Conservation (phyloP, 495 filamentous ascomycete genomes). For the Hypoxylon intermedium region DNA sequence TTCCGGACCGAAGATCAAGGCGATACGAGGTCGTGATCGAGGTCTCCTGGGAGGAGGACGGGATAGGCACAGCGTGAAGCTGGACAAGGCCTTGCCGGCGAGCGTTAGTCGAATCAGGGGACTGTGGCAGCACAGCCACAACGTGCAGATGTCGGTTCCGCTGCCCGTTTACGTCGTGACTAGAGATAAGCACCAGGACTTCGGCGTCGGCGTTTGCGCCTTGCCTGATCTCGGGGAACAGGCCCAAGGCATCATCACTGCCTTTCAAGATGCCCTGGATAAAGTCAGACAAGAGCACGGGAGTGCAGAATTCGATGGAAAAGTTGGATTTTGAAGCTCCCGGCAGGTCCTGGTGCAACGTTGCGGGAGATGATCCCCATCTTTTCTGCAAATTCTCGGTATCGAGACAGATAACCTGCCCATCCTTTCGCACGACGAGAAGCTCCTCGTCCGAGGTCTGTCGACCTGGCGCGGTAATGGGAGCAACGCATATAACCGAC, state of each 20-base stretch:
- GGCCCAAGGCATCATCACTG: conserved; percentile 45
- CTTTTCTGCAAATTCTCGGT: conserved; percentile 50
- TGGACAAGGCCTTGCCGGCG: conserved; percentile 36
- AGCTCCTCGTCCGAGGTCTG: conserved; percentile 34
- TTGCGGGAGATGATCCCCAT: conserved; percentile 47
- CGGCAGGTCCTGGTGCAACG: conserved; percentile 48
- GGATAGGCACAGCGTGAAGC: conserved; percentile 39
- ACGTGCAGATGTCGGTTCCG: conserved; percentile 53
- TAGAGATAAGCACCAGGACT: conserved; percentile 55
- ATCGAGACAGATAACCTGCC: conserved; percentile 48
- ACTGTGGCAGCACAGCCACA: conserved; percentile 48
- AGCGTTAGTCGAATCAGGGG: conserved; percentile 25
- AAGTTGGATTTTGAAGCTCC: conserved; percentile 35
- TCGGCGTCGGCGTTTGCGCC: conserved; percentile 45
- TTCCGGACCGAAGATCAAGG: conserved; percentile 63
- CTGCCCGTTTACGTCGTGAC: conserved; percentile 13
- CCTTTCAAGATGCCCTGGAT: conserved; percentile 54
- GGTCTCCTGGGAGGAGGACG: background rate
- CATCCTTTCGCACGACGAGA: conserved; percentile 49
- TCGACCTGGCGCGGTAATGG: conserved; percentile 1
- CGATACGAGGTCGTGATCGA: conserved; percentile 46
- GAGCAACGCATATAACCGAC: conserved; percentile 34
- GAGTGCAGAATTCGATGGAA: conserved; percentile 50
- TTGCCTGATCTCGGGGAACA: conserved; percentile 46
- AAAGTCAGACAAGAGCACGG: conserved; percentile 48